These are phyloP conservation scores for Nasturtium officinale DNA, from an alignment of 345 rosid species.

Conservation along the genomic window DNA sequence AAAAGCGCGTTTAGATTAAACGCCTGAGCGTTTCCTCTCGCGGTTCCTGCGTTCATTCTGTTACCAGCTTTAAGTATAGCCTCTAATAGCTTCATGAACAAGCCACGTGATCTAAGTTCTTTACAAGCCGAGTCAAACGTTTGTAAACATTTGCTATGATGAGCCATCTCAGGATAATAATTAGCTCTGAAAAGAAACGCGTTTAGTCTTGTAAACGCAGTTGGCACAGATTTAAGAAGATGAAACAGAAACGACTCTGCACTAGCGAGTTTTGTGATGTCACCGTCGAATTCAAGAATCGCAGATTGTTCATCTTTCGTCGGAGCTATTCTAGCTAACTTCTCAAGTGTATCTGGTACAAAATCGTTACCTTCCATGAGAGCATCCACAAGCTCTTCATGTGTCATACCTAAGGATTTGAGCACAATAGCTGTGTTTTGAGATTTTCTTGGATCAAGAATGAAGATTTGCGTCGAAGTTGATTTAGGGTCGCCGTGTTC, in stretches of 20 bases:
- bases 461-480: constrained; percentile 46
- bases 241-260: constrained; percentile 76
- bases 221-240: constrained; percentile 69
- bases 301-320: constrained; percentile 63
- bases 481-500: constrained; percentile 26
- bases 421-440: constrained; percentile 83
- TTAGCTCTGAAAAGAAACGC: constrained; percentile 73
- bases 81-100: constrained; percentile 82
- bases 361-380: constrained; percentile 61
- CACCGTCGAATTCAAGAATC: constrained; percentile 64
- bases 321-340: constrained; percentile 70
- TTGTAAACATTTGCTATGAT: constrained; percentile 50
- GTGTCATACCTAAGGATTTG: constrained; percentile 65
- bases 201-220: constrained; percentile 61
- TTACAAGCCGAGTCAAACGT: constrained; percentile 65
- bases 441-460: constrained; percentile 77
- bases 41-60: constrained; percentile 90
- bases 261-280: constrained; percentile 58
- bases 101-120: constrained; percentile 72
- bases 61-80: constrained; percentile 95
- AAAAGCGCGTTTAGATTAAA: constrained; percentile 70
- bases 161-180: constrained; percentile 59
- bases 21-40: constrained; percentile 88
- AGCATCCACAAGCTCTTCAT: constrained; percentile 57
- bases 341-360: constrained; percentile 64